A percentile compares a stretch with the other conserved stretches of the same genome.
phyloP scores from a whole-genome alignment of 225 moss, liverwort and hornwort genomes.

The Lunularia cruciata region DNA sequence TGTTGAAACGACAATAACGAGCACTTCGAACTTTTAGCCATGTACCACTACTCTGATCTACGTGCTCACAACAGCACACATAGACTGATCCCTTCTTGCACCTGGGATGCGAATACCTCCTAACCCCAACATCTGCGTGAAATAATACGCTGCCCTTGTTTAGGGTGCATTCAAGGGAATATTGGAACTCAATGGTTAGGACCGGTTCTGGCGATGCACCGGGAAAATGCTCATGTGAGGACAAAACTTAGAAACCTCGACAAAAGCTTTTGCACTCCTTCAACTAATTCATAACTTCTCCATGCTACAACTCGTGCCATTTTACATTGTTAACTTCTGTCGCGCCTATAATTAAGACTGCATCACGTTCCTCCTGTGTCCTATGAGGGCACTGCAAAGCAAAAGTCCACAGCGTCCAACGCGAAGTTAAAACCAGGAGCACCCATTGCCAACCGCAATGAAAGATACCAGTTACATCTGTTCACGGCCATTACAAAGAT shows the following conservation, averaged over 20 bases:
- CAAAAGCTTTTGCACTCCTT: slow-evolving; percentile 12
- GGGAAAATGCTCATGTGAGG: slow-evolving; percentile 22
- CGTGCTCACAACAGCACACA: slow-evolving; percentile 13
- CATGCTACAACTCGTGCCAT: slow-evolving; percentile 23
- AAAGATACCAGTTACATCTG: too few species aligned
- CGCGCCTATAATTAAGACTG: slow-evolving; percentile 2
- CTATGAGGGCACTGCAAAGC: slow-evolving; percentile 31
- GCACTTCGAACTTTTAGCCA: background rate
- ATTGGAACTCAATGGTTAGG: slow-evolving; percentile 5
- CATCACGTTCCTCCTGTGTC: background rate
- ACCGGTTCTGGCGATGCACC: background rate
- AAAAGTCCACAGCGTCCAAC: background rate
- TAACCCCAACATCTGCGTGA: slow-evolving; percentile 11
- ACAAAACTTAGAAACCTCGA: slow-evolving; percentile 17
- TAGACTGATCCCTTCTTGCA: background rate
- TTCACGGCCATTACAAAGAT: too few species aligned
- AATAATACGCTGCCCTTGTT: slow-evolving; percentile 18
- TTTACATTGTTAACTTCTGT: slow-evolving; percentile 9
- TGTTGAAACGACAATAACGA: slow-evolving; percentile 3
- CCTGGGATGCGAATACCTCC: slow-evolving; percentile 9
- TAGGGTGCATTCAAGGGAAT: background rate
- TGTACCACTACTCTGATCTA: background rate
- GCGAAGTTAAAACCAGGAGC: background rate
- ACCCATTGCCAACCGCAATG: background rate
- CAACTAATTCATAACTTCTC: slow-evolving; percentile 8